These are phyloP conservation scores for Daldinia bambusicola DNA, from an alignment of 495 filamentous ascomycete genomes.

Conservation along the genomic window DNA sequence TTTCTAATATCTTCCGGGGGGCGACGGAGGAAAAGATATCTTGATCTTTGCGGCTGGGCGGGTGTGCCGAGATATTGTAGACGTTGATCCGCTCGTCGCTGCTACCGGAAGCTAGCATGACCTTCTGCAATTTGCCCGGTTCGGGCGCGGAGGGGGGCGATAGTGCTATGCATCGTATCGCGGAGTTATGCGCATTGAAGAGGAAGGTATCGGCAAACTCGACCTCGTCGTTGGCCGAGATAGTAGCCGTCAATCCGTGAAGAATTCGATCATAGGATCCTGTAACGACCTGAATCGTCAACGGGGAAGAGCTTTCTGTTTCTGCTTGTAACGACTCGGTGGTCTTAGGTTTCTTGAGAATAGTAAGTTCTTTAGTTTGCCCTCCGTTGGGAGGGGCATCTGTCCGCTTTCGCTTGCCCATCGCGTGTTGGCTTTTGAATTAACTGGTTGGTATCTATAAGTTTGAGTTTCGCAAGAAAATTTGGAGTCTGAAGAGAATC, in stretches of 20 bases:
- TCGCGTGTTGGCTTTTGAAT: slow-evolving; percentile 49
- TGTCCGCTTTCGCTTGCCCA: slow-evolving; percentile 81
- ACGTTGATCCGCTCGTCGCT: slow-evolving; percentile 95
- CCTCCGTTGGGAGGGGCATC: slow-evolving; percentile 49
- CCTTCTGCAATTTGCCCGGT: slow-evolving; percentile 69
- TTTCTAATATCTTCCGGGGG: slow-evolving; percentile 77
- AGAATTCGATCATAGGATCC: slow-evolving; percentile 95
- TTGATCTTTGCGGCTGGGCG: slow-evolving; percentile 62
- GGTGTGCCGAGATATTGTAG: slow-evolving; percentile 83
- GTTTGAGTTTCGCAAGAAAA: slow-evolving; percentile 21
- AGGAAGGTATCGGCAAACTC: slow-evolving; percentile 94
- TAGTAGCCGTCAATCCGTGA: slow-evolving; percentile 85
- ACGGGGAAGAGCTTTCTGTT: slow-evolving; percentile 37
- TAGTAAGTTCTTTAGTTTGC: slow-evolving; percentile 31
- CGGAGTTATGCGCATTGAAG: slow-evolving; percentile 89
- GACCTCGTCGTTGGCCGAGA: slow-evolving; percentile 61
- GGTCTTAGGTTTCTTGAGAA: slow-evolving; percentile 56
- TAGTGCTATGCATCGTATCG: slow-evolving; percentile 89
- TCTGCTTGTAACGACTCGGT: slow-evolving; percentile 42
- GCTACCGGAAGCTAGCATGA: slow-evolving; percentile 87
- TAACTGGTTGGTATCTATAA: not conserved
- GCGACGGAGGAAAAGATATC: slow-evolving; percentile 67
- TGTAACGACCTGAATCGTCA: slow-evolving; percentile 85
- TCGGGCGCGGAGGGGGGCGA: slow-evolving; percentile 76
- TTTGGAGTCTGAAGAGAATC: not conserved